Evolutionary conservation across 257 asterid genomes (phyloP).

Genomic region (Haberlea rhodopensis): DNA sequence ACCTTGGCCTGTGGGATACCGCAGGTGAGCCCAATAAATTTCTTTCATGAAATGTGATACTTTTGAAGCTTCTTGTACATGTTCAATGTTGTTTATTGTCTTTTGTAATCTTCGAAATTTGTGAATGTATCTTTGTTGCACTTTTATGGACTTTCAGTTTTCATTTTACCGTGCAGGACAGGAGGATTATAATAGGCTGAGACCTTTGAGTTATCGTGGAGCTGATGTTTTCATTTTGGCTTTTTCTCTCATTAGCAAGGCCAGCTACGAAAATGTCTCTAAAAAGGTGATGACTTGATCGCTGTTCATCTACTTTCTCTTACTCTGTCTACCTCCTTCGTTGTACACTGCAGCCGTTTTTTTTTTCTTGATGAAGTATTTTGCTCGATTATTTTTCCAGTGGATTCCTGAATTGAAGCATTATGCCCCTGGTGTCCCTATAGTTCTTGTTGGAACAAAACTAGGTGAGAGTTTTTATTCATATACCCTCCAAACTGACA

Average conservation of each 20-base stretch:
- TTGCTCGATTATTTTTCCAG: constrained; percentile 33
- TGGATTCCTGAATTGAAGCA: constrained; percentile 86
- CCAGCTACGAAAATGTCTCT: constrained; percentile 76
- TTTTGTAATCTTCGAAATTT: constrained; percentile 15
- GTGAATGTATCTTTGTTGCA: constrained; percentile 5
- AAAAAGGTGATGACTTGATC: constrained; percentile 48
- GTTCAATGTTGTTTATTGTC: constrained; percentile 12
- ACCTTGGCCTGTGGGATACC: constrained; percentile 84
- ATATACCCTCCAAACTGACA: no score
- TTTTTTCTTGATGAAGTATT: constrained; percentile 9
- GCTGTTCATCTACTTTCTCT: constrained; percentile 15
- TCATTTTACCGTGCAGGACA: constrained; percentile 51
- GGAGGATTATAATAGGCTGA: constrained; percentile 74
- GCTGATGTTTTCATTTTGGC: constrained; percentile 80
- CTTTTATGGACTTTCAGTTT: constrained; percentile 11
- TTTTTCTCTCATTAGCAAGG: constrained; percentile 74
- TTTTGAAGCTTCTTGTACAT: constrained; percentile 7
- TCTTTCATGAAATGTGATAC: constrained; percentile 14
- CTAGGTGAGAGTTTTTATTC: constrained; percentile 51
- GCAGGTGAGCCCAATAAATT: constrained; percentile 47
- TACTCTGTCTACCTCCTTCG: constrained; percentile 4
- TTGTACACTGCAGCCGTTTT: constrained; percentile 7
- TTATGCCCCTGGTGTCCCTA: constrained; percentile 77
- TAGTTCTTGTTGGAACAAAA: constrained; percentile 79
- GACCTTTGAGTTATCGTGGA: constrained; percentile 79